phyloP scores from a whole-genome alignment of 345 rosid species.

The Cardamine resedifolia region DNA sequence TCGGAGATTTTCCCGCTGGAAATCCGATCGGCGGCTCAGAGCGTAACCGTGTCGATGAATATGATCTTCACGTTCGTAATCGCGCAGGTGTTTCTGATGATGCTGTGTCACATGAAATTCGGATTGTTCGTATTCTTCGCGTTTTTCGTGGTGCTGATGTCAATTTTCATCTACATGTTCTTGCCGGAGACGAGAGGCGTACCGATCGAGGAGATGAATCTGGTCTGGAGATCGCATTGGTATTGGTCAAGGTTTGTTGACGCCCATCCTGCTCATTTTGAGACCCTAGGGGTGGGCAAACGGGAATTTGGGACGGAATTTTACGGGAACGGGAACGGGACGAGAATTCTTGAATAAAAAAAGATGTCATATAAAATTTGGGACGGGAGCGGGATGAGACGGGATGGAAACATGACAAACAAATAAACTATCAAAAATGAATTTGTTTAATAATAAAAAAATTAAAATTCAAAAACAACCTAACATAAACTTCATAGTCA shows the following conservation, averaged over 20 bases:
- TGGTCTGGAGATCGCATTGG: slow-evolving; percentile 35
- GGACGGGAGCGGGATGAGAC: no score
- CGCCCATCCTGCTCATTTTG: background rate
- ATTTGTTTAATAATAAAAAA: no score
- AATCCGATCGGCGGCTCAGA: slow-evolving; percentile 89
- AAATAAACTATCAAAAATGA: no score
- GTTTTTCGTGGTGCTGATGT: slow-evolving; percentile 32
- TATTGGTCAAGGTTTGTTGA: slow-evolving; percentile 26
- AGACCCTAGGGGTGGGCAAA: no score
- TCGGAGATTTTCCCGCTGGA: slow-evolving; percentile 93
- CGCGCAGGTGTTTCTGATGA: slow-evolving; percentile 70
- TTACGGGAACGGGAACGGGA: no score
- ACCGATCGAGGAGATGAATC: slow-evolving; percentile 34
- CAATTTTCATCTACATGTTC: slow-evolving; percentile 15
- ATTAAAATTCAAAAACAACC: no score
- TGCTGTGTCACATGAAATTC: slow-evolving; percentile 85
- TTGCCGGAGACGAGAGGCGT: slow-evolving; percentile 38
- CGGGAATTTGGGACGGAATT: no score
- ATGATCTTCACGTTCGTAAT: slow-evolving; percentile 80
- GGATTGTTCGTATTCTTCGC: slow-evolving; percentile 44
- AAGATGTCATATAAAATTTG: no score
- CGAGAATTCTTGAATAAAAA: no score
- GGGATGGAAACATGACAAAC: no score
- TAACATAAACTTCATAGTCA: no score
- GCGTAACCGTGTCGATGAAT: slow-evolving; percentile 81